These are phyloP conservation scores for Scutellaria minor DNA, from an alignment of 257 asterid species.

Conservation along the genomic window DNA sequence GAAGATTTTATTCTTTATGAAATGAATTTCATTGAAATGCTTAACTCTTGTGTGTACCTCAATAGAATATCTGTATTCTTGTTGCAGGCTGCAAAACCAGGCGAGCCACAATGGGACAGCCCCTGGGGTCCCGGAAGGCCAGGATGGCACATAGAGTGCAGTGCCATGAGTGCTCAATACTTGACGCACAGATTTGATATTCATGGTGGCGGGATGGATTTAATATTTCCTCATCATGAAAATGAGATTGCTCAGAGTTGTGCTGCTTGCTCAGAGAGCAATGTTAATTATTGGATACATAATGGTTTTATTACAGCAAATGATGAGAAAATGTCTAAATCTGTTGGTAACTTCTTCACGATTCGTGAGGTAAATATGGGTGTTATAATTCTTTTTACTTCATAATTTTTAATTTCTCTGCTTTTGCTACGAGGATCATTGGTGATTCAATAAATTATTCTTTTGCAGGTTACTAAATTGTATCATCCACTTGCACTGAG, in stretches of 20 bases:
- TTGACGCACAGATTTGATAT: slow-evolving; percentile 79
- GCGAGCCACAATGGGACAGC: slow-evolving; percentile 90
- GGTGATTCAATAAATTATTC: slow-evolving; percentile 34
- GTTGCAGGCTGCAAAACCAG: slow-evolving; percentile 83
- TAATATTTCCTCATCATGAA: slow-evolving; percentile 89
- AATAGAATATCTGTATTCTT: slow-evolving; percentile 1
- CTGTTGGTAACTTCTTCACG: slow-evolving; percentile 82
- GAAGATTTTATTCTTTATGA: neutral
- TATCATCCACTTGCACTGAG: slow-evolving; percentile 93
- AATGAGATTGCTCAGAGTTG: slow-evolving; percentile 93
- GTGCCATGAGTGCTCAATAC: slow-evolving; percentile 92
- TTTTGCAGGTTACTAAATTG: slow-evolving; percentile 64
- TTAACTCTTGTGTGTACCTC: neutral
- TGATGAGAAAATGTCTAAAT: slow-evolving; percentile 91
- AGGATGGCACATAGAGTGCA: slow-evolving; percentile 97
- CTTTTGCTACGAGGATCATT: slow-evolving; percentile 30
- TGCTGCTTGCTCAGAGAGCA: slow-evolving; percentile 87
- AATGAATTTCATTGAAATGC: neutral
- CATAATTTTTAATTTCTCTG: slow-evolving; percentile 39
- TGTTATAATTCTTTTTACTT: slow-evolving; percentile 33
- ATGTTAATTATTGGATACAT: slow-evolving; percentile 78
- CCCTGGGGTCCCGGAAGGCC: slow-evolving; percentile 99
- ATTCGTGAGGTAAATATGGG: slow-evolving; percentile 70
- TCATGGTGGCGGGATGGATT: slow-evolving; percentile 97
- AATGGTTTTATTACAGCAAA: slow-evolving; percentile 81